phyloP scores from a whole-genome alignment of 1,284 basidiomycete species.

The Fomitiporia mediterranea region DNA sequence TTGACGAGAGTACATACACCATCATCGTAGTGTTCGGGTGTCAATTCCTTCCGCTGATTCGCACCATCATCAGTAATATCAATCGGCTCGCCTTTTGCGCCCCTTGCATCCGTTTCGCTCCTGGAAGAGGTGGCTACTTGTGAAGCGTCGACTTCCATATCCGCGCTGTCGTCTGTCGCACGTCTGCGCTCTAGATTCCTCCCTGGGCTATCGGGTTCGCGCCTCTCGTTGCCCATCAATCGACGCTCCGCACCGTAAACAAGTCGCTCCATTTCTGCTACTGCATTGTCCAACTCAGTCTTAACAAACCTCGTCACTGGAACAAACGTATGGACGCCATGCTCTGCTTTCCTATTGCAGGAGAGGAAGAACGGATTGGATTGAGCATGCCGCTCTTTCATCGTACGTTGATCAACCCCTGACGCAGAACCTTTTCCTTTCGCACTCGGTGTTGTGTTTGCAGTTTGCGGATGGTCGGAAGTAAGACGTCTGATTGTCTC shows the following conservation, averaged over 20 bases:
- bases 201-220: neutral
- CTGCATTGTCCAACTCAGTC: constrained; percentile 58
- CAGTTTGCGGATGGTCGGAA: constrained; percentile 42
- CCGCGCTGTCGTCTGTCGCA: neutral
- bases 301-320: constrained; percentile 76
- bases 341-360: constrained; percentile 65
- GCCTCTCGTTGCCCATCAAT: too few relatives aligned
- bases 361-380: constrained; percentile 69
- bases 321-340: constrained; percentile 62
- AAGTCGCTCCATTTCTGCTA: constrained; percentile 62
- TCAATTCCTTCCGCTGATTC: neutral
- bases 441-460: constrained; percentile 34
- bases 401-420: constrained; percentile 39
- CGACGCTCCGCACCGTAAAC: too few relatives aligned
- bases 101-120: neutral
- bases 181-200: neutral
- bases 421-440: constrained; percentile 22
- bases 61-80: neutral
- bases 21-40: constrained; percentile 10
- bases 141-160: constrained; percentile 6
- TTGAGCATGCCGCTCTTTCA: constrained; percentile 57
- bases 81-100: neutral
- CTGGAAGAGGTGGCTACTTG: neutral
- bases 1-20: constrained; percentile 12
- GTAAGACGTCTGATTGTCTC: constrained; percentile 63